Base-by-base conservation (phyloP, 805 yeast species). In the Kregervanrija fluxuum region DNA sequence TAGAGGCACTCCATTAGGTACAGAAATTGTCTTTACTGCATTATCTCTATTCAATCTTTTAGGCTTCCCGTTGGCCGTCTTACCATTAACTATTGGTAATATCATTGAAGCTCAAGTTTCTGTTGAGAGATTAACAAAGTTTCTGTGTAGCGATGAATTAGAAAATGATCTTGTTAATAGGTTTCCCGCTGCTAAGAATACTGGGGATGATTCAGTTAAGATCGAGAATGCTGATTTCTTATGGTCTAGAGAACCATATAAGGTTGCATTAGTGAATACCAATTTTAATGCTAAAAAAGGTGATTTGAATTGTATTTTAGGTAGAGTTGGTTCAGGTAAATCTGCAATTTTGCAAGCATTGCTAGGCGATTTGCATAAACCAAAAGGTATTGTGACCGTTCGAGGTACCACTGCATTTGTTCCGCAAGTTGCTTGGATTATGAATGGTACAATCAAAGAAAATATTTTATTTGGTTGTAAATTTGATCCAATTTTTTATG, bases 11-110 rank as follows among this genome's bases (percentile, higher is more conserved):
- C 89, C 95, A 32, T 74, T 93, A 57, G 75, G 91, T 1, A 85
- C 97, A 1, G 98, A 93, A 54, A 73, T 90, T 50, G 96, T 93
- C 5, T 85, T 91, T 70, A 89, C 96, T 30, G 95, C 97, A 3
- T 71, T 88, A 45, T 75, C 96, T 8, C 71, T 90, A 42, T 93
- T 91, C 72, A 93, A 91, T 62, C 69, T 93, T 59, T 74, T 93
- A 48, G 74, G 85, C 0, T 93, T 93, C 78, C 99, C 99, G 38
- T 73, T 93, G 51, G 90, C 95, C 10, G 87, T 88, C 35, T 74
- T 93, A 50, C 99, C 99, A 37, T 85, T 80, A 78, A 90, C 91
- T 12, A 79, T 93, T 49, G 82, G 95, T 13, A 73, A 85, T 38
- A 66, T 88, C 41, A 82, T 95, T 49, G 99, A 93, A 63, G 88